Percentiles rank a stretch among this genome's conserved stretches.
phyloP scores from a whole-genome alignment of 2,329 filamentous ascomycete species.

The Chalaropsis thielavioides region DNA sequence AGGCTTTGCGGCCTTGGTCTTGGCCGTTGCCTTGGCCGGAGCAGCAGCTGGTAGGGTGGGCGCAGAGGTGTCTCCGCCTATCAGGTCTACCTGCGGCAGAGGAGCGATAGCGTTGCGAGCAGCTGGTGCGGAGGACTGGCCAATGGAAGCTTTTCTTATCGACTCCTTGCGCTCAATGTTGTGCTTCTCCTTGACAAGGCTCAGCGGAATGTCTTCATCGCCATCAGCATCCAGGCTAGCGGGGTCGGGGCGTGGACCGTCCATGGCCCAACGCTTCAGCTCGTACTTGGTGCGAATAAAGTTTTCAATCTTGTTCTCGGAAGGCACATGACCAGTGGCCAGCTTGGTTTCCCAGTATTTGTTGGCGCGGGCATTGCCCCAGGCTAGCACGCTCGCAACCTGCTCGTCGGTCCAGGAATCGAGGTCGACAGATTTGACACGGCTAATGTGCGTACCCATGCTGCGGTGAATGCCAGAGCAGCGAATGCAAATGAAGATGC shows the following conservation, averaged over 20 bases:
- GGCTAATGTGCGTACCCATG: slow-evolving; percentile 97
- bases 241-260: slow-evolving; percentile 88
- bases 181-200: slow-evolving; percentile 52
- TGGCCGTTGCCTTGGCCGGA: slow-evolving; percentile 30
- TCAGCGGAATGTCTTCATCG: slow-evolving; percentile 64
- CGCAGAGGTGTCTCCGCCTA: slow-evolving; percentile 58
- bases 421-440: slow-evolving; percentile 94
- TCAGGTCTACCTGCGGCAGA: slow-evolving; percentile 54
- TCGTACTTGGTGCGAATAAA: slow-evolving; percentile 99
- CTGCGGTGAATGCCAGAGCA: slow-evolving; percentile 97
- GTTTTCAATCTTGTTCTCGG: slow-evolving; percentile 97
- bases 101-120: slow-evolving; percentile 9
- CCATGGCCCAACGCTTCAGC: slow-evolving; percentile 98
- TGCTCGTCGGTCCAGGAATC: slow-evolving; percentile 99
- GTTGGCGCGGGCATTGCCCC: slow-evolving; percentile 93
- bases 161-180: slow-evolving; percentile 45
- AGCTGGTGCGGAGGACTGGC: slow-evolving; percentile 28
- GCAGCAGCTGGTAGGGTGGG: slow-evolving; percentile 32
- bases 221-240: slow-evolving; percentile 59
- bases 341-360: slow-evolving; percentile 98
- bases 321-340: slow-evolving; percentile 77
- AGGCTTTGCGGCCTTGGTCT: slow-evolving; percentile 49
- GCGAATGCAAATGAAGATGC: slow-evolving; percentile 93
- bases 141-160: slow-evolving; percentile 44
- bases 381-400: slow-evolving; percentile 79